phyloP scores from a whole-genome alignment of 2,329 filamentous ascomycete genomes.

The Beauveria caledonica region DNA sequence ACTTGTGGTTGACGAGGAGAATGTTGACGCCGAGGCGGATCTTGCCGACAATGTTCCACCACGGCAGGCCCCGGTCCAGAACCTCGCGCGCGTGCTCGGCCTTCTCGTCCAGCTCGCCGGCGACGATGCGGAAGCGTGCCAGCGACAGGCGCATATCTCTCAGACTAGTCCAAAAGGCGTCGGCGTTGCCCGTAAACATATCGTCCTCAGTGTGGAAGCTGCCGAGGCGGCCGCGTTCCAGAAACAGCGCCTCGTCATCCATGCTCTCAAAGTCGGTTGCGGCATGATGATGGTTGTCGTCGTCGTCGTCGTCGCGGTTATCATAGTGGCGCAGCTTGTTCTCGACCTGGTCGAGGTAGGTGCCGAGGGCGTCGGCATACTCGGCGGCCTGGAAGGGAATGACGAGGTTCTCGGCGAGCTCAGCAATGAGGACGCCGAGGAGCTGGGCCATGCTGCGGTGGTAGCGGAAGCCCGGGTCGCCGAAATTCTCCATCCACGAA shows the following conservation, averaged over 20 bases:
- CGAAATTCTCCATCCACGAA: constrained; percentile 77
- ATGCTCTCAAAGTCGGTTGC: constrained; percentile 16
- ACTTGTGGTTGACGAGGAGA: constrained; percentile 63
- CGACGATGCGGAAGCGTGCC: constrained; percentile 29
- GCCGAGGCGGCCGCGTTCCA: constrained; percentile 19
- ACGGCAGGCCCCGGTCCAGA: constrained; percentile 51
- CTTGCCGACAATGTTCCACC: constrained; percentile 70
- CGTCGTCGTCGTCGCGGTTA: constrained; percentile 14
- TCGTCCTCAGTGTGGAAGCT: constrained; percentile 13
- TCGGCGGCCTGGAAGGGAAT: constrained; percentile 56
- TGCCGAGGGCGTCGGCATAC: constrained; percentile 50
- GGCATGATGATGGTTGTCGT: neutral
- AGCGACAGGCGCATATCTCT: constrained; percentile 30
- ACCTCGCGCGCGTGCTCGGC: constrained; percentile 36
- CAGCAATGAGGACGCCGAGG: constrained; percentile 51
- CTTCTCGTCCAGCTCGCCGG: constrained; percentile 36
- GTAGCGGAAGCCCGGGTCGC: constrained; percentile 61
- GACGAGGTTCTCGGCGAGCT: constrained; percentile 53
- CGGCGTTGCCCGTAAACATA: constrained; percentile 25
- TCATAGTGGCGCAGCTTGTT: constrained; percentile 29
- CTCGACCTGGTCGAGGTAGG: constrained; percentile 45
- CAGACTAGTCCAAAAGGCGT: constrained; percentile 33
- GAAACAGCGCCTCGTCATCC: constrained; percentile 21
- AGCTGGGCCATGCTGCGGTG: constrained; percentile 60
- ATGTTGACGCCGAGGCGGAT: constrained; percentile 56